Evolutionary conservation across 108 stramenopile species (phyloP), one percentile per base, ranked within the genome.

Genomic region (Pseudonitzschia delicatissima): DNA sequence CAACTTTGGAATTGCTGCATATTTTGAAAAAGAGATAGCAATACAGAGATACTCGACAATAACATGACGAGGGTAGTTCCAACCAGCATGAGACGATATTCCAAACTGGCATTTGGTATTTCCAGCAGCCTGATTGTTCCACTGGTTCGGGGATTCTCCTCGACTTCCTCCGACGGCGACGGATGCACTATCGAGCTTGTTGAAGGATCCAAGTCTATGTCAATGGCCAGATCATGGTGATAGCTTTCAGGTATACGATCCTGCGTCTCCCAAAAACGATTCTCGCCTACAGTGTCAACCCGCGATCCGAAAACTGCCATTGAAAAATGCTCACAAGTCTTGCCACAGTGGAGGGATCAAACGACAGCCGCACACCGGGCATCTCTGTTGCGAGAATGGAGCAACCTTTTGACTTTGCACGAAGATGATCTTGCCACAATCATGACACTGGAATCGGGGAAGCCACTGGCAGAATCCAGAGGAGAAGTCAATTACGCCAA

Each of bases 361-460:
- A 88, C 83, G n/a, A 93, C 85, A 18, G 83, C 85, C 5, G 15
- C 49, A 4, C 40, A 77, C 62, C 74, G 91, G 18, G 73, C 86
- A 4, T 35, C 57, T 23, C 50, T 84, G 1, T 62, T 92, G 4
- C 39, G 52, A 0, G 40, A 75, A 49, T 88, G 88, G 88, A 77
- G 77, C 64, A n/a, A 53, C n/a, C 77, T 85, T 11, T 83, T 92
- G 36, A 51, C 68, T 33, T 66, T 73, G 31, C 53, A 82, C 34
- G 33, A 47, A 6, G 48, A 80, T 7, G 84, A 85, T 63, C 62
- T 94, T 28, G 87, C 87, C 27, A 82, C 32, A 32, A 83, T 97
- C 26, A 92, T 97, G 87, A 94, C 96, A 36, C 45, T 87, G 33
- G 98, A 98, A 72, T 87, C 84, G 55, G 98, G 98, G n/a, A 99